These are phyloP conservation scores for Thermoascus crustaceus DNA, from an alignment of 2,329 filamentous ascomycete genomes.

Conservation along the genomic window DNA sequence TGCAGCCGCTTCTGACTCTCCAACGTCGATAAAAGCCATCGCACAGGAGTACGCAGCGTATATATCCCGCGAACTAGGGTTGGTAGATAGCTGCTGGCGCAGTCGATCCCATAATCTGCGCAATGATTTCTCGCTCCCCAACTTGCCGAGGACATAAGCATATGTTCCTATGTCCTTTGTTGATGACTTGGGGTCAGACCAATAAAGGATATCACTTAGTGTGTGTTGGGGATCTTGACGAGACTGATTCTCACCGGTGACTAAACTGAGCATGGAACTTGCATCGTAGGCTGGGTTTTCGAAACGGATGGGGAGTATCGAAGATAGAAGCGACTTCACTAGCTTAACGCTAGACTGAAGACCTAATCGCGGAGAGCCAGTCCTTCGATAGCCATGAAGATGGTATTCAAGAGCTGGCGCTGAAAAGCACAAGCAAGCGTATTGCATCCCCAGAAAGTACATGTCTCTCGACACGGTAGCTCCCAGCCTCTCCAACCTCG, in stretches of 20 bases:
- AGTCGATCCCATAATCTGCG: constrained; percentile 17
- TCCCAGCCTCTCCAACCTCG: constrained; percentile 17
- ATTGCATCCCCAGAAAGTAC: constrained; percentile 20
- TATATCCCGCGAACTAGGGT: constrained; percentile 3
- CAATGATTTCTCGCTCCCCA: constrained; percentile 16
- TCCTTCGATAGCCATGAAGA: constrained; percentile 12
- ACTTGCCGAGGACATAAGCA: constrained; percentile 18
- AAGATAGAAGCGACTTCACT: constrained; percentile 15
- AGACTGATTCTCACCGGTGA: constrained; percentile 14
- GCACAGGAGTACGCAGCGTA: constrained; percentile 19
- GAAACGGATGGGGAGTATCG: constrained; percentile 16
- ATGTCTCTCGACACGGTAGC: constrained; percentile 8
- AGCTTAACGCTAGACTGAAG: constrained; percentile 11
- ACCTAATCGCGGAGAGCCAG: constrained; percentile 5
- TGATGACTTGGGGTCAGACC: not conserved
- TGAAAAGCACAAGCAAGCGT: constrained; percentile 23
- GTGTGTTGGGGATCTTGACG: not conserved
- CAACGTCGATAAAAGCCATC: constrained; percentile 15
- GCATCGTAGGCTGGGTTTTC: constrained; percentile 14
- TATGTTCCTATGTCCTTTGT: constrained; percentile 10
- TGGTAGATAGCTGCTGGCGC: constrained; percentile 7
- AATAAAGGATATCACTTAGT: constrained; percentile 15
- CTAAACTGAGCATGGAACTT: constrained; percentile 12
- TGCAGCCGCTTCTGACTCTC: constrained; percentile 16
- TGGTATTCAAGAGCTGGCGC: constrained; percentile 21